These are phyloP conservation scores for Juglanconis sp. DNA, from an alignment of 2,329 filamentous ascomycete genomes.

Conservation along the genomic window DNA sequence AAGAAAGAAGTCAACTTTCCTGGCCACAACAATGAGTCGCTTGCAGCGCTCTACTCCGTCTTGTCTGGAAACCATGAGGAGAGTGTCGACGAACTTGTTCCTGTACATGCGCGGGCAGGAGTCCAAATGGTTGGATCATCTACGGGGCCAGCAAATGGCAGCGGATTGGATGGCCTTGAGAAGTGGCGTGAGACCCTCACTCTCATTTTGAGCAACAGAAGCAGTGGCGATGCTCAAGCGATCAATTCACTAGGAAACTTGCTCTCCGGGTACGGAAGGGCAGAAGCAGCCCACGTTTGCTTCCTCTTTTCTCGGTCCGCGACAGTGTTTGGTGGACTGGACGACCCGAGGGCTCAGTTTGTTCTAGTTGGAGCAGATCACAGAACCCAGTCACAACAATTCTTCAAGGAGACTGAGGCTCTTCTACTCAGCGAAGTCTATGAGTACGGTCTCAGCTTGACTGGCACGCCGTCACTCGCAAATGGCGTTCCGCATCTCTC, in stretches of 20 bases:
- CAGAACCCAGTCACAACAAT: constrained; percentile 64
- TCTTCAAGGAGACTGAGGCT: constrained; percentile 77
- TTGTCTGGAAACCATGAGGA: constrained; percentile 93
- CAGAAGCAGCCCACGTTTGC: constrained; percentile 91
- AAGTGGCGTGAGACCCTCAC: constrained; percentile 91
- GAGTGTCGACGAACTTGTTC: constrained; percentile 92
- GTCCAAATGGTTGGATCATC: constrained; percentile 85
- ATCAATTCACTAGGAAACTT: constrained; percentile 78
- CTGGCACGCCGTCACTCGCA: constrained; percentile 51
- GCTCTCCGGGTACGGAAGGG: constrained; percentile 78
- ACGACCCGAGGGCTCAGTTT: constrained; percentile 75
- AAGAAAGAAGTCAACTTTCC: constrained; percentile 87
- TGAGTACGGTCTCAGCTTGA: constrained; percentile 80
- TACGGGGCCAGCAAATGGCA: constrained; percentile 49
- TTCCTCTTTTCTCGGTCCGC: constrained; percentile 77
- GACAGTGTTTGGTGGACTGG: constrained; percentile 74
- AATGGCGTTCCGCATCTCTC: constrained; percentile 76
- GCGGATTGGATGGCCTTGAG: constrained; percentile 79
- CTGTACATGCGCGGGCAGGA: constrained; percentile 85
- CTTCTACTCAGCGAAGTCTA: constrained; percentile 95
- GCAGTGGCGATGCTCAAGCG: constrained; percentile 71
- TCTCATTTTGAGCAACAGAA: constrained; percentile 85
- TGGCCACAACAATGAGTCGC: constrained; percentile 76
- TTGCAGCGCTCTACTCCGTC: constrained; percentile 89
- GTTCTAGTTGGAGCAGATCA: constrained; percentile 86